These are phyloP conservation scores for Salmacisia buchloeana DNA, from an alignment of 1,284 basidiomycete genomes.

Conservation along the genomic window DNA sequence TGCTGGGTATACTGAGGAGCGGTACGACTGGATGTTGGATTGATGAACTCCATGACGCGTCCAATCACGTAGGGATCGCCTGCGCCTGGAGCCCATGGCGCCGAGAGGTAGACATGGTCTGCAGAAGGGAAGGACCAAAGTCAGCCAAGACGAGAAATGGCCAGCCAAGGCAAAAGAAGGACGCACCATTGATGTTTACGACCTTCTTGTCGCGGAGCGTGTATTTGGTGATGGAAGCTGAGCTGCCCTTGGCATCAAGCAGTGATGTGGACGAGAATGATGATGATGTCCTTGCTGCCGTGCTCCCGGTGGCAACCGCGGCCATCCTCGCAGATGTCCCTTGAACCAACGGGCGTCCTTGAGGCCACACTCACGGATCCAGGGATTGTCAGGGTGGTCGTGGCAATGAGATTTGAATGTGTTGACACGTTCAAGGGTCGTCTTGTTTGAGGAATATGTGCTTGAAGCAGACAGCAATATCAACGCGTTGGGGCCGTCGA, in stretches of 20 bases:
- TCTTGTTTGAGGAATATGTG: too few species aligned
- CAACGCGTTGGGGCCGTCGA: too few species aligned
- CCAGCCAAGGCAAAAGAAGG: not conserved
- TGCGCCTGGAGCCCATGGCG: slow-evolving; percentile 80
- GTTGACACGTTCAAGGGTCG: too few species aligned
- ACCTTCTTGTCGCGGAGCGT: slow-evolving; percentile 34
- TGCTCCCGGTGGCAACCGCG: not conserved
- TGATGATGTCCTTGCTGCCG: not conserved
- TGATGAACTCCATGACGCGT: slow-evolving; percentile 90
- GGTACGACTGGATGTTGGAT: slow-evolving; percentile 35
- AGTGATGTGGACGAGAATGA: not conserved
- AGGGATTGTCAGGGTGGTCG: too few species aligned
- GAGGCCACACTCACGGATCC: too few species aligned
- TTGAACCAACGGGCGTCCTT: too few species aligned
- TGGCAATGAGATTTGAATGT: too few species aligned
- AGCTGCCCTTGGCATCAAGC: not conserved
- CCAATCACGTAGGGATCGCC: slow-evolving; percentile 82
- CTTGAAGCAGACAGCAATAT: too few species aligned
- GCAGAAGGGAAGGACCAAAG: slow-evolving; percentile 13
- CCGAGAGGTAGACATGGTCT: slow-evolving; percentile 95
- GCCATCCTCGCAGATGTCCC: too few species aligned
- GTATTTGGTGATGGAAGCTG: slow-evolving; percentile 27
- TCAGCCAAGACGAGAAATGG: slow-evolving; percentile 7
- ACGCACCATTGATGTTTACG: slow-evolving; percentile 42
- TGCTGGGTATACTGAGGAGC: not conserved